Evolutionary conservation across 2,329 filamentous ascomycete genomes (phyloP).

Genomic region (Pseudogymnoascus sp.): DNA sequence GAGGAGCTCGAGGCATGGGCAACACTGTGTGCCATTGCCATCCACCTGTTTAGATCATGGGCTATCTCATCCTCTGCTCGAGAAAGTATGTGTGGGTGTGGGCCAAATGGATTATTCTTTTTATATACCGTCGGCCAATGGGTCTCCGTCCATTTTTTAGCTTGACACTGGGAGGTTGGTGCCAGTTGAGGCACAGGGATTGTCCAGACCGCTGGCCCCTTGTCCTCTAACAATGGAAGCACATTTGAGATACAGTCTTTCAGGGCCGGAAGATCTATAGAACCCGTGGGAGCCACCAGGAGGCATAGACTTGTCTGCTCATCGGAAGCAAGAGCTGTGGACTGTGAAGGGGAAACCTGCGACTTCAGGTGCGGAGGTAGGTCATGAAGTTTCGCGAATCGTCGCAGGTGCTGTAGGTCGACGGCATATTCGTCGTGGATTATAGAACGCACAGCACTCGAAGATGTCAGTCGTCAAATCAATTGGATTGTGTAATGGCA

Average conservation of each 20-base stretch:
- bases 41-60: slow-evolving; percentile 55
- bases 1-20: slow-evolving; percentile 49
- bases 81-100: slow-evolving; percentile 66
- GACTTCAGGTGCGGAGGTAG: slow-evolving; percentile 41
- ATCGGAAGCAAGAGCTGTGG: not conserved
- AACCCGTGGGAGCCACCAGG: slow-evolving; percentile 41
- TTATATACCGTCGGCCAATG: slow-evolving; percentile 84
- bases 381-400: slow-evolving; percentile 64
- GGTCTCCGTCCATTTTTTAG: slow-evolving; percentile 62
- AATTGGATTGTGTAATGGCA: not conserved
- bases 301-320: slow-evolving; percentile 37
- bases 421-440: slow-evolving; percentile 54
- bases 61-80: slow-evolving; percentile 63
- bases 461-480: slow-evolving; percentile 10
- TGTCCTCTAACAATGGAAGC: slow-evolving; percentile 23
- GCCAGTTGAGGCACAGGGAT: slow-evolving; percentile 64
- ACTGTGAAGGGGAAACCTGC: slow-evolving; percentile 6
- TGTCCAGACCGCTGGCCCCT: slow-evolving; percentile 47
- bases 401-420: slow-evolving; percentile 62
- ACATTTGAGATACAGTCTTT: slow-evolving; percentile 38
- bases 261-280: slow-evolving; percentile 42
- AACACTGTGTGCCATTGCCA: slow-evolving; percentile 56
- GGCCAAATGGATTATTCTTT: slow-evolving; percentile 79
- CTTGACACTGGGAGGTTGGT: slow-evolving; percentile 68
- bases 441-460: slow-evolving; percentile 47